Conservation (phyloP, 805 yeast species). For the Metschnikowia kunwiensis region DNA sequence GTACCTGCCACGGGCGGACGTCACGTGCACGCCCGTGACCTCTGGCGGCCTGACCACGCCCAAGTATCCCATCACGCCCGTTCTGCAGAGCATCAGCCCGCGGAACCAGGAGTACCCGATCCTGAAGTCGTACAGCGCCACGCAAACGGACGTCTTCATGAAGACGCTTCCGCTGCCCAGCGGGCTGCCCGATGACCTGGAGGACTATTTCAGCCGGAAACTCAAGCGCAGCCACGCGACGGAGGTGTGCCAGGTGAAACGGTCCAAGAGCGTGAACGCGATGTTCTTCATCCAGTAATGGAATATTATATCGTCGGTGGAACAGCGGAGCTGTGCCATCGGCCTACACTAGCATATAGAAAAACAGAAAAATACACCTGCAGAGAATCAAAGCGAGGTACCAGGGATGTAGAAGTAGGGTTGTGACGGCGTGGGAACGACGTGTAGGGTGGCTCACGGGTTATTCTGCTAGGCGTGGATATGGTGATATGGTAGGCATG, state of each 20-base stretch:
- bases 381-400: too few relatives aligned
- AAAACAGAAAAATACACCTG: too few relatives aligned
- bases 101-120: constrained; percentile 7
- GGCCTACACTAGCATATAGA: constrained; percentile 10
- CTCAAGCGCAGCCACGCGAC: constrained; percentile 10
- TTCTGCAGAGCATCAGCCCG: constrained; percentile 22
- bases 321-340: background rate
- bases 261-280: constrained; percentile 15
- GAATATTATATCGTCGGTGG: too few relatives aligned
- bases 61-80: constrained; percentile 24
- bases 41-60: constrained; percentile 32
- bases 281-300: constrained; percentile 15
- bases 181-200: constrained; percentile 18
- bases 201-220: constrained; percentile 6
- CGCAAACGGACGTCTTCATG: constrained; percentile 2
- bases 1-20: constrained; percentile 2
- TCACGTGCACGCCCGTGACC: constrained; percentile 10
- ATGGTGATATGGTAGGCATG: too few relatives aligned
- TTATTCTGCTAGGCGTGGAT: too few relatives aligned
- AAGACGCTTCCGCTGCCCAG: constrained; percentile 19
- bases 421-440: too few relatives aligned
- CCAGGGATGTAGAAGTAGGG: too few relatives aligned
- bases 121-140: constrained; percentile 21
- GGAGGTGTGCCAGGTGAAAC: constrained; percentile 11
- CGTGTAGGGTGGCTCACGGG: too few relatives aligned